Conservation (phyloP, 2,329 filamentous ascomycete species). For the Diaporthe sp. region DNA sequence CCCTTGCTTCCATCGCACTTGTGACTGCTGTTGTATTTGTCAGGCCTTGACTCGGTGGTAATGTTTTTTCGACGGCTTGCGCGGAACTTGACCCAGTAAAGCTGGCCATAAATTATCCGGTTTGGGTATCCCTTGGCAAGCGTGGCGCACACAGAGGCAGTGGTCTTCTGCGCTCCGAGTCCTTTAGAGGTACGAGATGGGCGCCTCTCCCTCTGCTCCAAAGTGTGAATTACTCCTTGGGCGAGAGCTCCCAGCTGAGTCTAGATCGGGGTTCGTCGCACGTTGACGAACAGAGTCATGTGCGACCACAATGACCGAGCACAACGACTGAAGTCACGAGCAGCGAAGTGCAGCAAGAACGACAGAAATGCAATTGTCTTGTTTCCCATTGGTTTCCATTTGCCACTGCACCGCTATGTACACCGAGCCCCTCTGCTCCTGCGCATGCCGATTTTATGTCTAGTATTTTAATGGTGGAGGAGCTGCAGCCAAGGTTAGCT, state of each 20-base stretch:
- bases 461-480: conserved; percentile 65
- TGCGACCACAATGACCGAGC: background rate
- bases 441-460: conserved; percentile 35
- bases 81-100: too few species aligned
- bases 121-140: background rate
- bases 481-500: conserved; percentile 51
- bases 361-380: background rate
- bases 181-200: too few species aligned
- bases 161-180: background rate
- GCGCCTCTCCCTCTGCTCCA: background rate
- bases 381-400: background rate
- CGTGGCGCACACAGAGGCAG: too few species aligned
- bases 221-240: background rate
- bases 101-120: background rate
- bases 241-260: background rate
- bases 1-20: background rate
- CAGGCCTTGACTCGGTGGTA: background rate
- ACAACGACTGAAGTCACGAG: background rate
- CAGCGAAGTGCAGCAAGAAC: background rate
- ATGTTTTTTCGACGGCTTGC: background rate
- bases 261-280: background rate
- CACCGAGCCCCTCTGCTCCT: conserved; percentile 43
- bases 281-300: background rate
- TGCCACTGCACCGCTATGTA: conserved; percentile 48
- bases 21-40: background rate